phyloP scores from a whole-genome alignment of 257 asterid genomes.

The Fraxinus anomala region DNA sequence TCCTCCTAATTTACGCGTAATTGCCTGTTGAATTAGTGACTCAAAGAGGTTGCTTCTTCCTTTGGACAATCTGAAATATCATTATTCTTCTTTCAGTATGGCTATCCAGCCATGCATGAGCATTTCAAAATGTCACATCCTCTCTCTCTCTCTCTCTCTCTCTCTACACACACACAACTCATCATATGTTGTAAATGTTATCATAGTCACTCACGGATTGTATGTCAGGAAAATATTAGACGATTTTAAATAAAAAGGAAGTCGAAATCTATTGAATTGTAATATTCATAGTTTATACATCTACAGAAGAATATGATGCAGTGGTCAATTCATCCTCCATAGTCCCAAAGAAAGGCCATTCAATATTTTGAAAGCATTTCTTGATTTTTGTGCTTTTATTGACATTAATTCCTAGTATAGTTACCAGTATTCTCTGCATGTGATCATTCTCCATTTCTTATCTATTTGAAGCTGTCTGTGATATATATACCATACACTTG shows the following conservation, averaged over 20 bases:
- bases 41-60: conserved; percentile 34
- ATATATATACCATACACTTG: background rate
- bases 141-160: conserved; percentile 22
- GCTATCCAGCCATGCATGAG: conserved; percentile 43
- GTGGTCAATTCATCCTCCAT: background rate
- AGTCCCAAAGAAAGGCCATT: background rate
- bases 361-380: background rate
- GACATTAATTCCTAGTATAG: background rate
- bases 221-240: too few species aligned
- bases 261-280: too few species aligned
- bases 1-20: conserved; percentile 30
- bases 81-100: conserved; percentile 27
- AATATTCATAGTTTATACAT: too few species aligned
- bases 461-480: background rate
- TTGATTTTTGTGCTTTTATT: background rate
- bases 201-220: too few species aligned
- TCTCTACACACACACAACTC: background rate
- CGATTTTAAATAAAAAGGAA: too few species aligned
- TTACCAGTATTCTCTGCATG: background rate
- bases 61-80: conserved; percentile 36
- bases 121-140: conserved; percentile 15
- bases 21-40: conserved; percentile 16
- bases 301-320: background rate
- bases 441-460: conserved; percentile 3
- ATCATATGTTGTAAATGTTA: too few species aligned